Percentiles rank a stretch among this genome's conserved stretches.
Evolutionary conservation across 1,139 yeast genomes (phyloP).

Genomic region (Hansenula sp.): DNA sequence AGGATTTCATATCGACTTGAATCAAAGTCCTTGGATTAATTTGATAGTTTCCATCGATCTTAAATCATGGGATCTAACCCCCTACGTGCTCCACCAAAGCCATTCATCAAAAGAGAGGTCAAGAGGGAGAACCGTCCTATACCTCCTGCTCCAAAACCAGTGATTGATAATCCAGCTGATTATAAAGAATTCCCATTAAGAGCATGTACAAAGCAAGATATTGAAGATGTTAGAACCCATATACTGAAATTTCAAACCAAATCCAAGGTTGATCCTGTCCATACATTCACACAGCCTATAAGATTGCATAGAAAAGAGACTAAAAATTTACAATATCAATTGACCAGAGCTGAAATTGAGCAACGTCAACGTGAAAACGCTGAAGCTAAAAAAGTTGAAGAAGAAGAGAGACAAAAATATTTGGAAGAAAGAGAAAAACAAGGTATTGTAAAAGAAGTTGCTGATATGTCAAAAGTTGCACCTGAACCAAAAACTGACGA

Average conservation of each 20-base stretch:
- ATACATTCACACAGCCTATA: slow-evolving; percentile 68
- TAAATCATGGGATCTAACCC: slow-evolving; percentile 12
- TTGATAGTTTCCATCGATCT: not conserved
- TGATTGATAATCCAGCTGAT: slow-evolving; percentile 19
- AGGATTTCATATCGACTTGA: too few species aligned
- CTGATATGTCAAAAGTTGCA: slow-evolving; percentile 32
- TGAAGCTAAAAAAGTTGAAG: slow-evolving; percentile 14
- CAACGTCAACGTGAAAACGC: slow-evolving; percentile 40
- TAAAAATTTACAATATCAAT: slow-evolving; percentile 79
- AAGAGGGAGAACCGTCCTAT: slow-evolving; percentile 10
- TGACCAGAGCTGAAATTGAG: slow-evolving; percentile 60
- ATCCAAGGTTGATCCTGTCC: slow-evolving; percentile 64
- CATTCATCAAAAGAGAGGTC: slow-evolving; percentile 11
- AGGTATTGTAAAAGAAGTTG: slow-evolving; percentile 5
- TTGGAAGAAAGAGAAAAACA: slow-evolving; percentile 2
- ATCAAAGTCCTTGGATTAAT: not conserved
- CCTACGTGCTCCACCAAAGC: slow-evolving; percentile 18
- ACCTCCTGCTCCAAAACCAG: slow-evolving; percentile 11
- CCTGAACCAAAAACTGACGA: slow-evolving; percentile 30
- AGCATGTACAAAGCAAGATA: slow-evolving; percentile 70
- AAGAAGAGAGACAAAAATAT: slow-evolving; percentile 6
- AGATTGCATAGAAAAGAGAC: slow-evolving; percentile 92
- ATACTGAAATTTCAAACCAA: slow-evolving; percentile 77
- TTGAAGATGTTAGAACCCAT: slow-evolving; percentile 75
- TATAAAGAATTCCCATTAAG: slow-evolving; percentile 44